These are phyloP conservation scores for Pseudocercospora fijiensis DNA, from an alignment of 2,329 filamentous ascomycete species.

Conservation along the genomic window DNA sequence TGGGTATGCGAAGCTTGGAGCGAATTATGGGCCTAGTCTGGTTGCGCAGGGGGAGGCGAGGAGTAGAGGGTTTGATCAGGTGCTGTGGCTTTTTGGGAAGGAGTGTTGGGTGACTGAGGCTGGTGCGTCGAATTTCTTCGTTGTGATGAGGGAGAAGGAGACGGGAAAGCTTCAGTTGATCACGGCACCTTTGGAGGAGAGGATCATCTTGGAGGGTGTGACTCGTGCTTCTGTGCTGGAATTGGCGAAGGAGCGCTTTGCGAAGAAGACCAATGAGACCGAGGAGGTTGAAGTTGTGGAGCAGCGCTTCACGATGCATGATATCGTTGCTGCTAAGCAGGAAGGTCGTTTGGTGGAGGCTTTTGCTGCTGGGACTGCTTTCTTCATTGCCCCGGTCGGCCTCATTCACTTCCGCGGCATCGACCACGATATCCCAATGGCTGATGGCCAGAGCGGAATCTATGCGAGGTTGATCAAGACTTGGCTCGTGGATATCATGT, in stretches of 20 bases:
- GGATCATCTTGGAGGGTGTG: conserved; percentile 83
- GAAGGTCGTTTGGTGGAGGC: conserved; percentile 80
- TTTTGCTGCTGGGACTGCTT: conserved; percentile 82
- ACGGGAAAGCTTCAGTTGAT: conserved; percentile 65
- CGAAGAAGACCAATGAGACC: conserved; percentile 26
- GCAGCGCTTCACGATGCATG: conserved; percentile 76
- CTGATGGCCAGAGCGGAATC: conserved; percentile 42
- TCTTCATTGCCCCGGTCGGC: conserved; percentile 50
- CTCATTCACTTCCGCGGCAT: conserved; percentile 48
- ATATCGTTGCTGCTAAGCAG: conserved; percentile 67
- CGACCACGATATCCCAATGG: conserved; percentile 46
- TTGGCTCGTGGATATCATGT: conserved; percentile 54
- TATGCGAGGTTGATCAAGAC: conserved; percentile 47
- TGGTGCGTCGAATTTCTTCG: conserved; percentile 88
- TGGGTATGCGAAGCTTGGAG: conserved; percentile 87
- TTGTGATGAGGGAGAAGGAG: conserved; percentile 67
- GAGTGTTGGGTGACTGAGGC: conserved; percentile 83
- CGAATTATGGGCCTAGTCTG: conserved; percentile 86
- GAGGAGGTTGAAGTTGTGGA: conserved; percentile 69
- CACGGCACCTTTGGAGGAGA: conserved; percentile 75
- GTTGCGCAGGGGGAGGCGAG: conserved; percentile 75
- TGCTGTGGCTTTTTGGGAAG: conserved; percentile 87
- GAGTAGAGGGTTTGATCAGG: conserved; percentile 75
- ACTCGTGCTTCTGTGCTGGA: conserved; percentile 80
- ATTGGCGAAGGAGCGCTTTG: conserved; percentile 64